A percentile compares a stretch with the other conserved stretches of the same genome.
Evolutionary conservation across 2,329 filamentous ascomycete genomes (phyloP).

Genomic region (Ilyonectria destructans): DNA sequence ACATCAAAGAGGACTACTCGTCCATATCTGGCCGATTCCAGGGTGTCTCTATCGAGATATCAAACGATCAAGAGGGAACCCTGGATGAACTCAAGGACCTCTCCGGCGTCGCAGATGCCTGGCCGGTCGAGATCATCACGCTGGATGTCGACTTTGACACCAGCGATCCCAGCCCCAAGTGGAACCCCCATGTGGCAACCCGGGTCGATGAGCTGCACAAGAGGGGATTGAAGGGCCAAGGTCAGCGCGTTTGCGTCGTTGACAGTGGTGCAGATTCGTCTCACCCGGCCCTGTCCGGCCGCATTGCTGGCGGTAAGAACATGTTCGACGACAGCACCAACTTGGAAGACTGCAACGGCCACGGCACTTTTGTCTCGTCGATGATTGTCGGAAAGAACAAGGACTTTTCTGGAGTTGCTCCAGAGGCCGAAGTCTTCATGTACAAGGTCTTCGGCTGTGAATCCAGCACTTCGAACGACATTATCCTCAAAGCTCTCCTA

Average conservation of each 20-base stretch:
- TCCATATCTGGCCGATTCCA: slow-evolving; percentile 12
- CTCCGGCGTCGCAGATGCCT: slow-evolving; percentile 23
- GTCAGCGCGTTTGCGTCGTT: slow-evolving; percentile 42
- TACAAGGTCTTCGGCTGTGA: slow-evolving; percentile 47
- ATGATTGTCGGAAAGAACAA: slow-evolving; percentile 32
- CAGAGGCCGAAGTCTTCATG: slow-evolving; percentile 44
- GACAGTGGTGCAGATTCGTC: slow-evolving; percentile 39
- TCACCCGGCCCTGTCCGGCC: slow-evolving; percentile 37
- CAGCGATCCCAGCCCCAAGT: slow-evolving; percentile 20
- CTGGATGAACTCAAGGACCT: slow-evolving; percentile 22
- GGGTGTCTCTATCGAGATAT: slow-evolving; percentile 14
- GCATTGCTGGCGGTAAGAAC: slow-evolving; percentile 39
- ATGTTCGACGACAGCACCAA: slow-evolving; percentile 34
- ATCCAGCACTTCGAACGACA: slow-evolving; percentile 35
- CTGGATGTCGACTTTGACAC: slow-evolving; percentile 27
- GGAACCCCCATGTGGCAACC: slow-evolving; percentile 39
- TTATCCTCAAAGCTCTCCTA: slow-evolving; percentile 43
- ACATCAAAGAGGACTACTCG: slow-evolving; percentile 9
- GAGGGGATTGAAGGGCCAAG: slow-evolving; percentile 38
- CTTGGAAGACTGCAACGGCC: slow-evolving; percentile 41
- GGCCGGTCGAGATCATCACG: slow-evolving; percentile 28
- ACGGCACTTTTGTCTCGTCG: slow-evolving; percentile 41
- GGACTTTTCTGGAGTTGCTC: slow-evolving; percentile 40
- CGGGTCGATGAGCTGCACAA: slow-evolving; percentile 39
- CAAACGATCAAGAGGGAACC: slow-evolving; percentile 11